Conservation (phyloP, 2,329 filamentous ascomycete species). For the Bipolaris zeicola region DNA sequence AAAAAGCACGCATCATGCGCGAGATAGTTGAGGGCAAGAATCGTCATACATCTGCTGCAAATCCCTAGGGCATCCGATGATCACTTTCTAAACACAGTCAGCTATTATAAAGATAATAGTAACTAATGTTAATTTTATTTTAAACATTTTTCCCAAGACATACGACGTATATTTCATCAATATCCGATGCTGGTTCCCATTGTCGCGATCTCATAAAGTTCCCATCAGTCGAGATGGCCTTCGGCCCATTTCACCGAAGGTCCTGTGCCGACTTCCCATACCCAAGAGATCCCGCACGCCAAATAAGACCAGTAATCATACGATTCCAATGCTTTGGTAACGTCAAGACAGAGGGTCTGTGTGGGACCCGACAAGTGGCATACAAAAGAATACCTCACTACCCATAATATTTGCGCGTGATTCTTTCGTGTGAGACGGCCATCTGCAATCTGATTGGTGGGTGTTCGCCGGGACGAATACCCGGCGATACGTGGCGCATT, state of each 20-base stretch:
- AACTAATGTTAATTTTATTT: neutral
- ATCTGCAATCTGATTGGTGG: neutral
- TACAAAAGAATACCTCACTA: neutral
- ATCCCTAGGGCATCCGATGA: neutral
- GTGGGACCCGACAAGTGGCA: neutral
- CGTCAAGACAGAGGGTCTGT: neutral
- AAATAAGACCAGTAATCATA: too few relatives aligned
- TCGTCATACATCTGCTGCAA: neutral
- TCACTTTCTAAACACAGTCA: neutral
- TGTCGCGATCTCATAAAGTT: neutral
- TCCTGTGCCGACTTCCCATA: too few relatives aligned
- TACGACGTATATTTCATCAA: neutral
- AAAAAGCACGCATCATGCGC: conserved; percentile 39
- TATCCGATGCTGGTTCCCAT: neutral
- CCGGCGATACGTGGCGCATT: neutral
- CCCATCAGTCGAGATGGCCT: too few relatives aligned
- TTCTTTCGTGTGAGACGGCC: neutral
- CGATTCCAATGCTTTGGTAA: too few relatives aligned
- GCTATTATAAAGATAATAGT: neutral
- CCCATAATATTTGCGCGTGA: neutral
- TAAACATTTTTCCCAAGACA: neutral
- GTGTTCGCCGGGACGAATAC: neutral
- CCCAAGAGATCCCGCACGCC: too few relatives aligned
- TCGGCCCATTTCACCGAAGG: too few relatives aligned
- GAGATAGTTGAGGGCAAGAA: conserved; percentile 35